Evolutionary conservation across 768 basidiomycete species (phyloP).

Genomic region (Amanita molliuscula): DNA sequence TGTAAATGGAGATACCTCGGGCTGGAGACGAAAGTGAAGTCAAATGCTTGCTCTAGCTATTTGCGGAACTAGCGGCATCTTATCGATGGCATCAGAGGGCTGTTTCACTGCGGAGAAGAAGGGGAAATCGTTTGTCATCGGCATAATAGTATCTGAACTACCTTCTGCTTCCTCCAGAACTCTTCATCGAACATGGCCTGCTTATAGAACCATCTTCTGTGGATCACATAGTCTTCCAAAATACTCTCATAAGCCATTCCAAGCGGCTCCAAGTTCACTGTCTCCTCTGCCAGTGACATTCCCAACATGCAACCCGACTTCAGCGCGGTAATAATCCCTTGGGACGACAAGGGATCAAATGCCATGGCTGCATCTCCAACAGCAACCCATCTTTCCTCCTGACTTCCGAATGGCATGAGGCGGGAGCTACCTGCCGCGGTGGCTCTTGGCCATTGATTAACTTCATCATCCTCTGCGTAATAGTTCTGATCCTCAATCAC

Average conservation of each 20-base stretch:
- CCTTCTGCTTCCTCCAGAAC: constrained; percentile 6
- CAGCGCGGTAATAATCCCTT: constrained; percentile 27
- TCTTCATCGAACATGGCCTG: not conserved
- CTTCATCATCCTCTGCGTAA: too few relatives aligned
- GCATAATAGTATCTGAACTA: too few relatives aligned
- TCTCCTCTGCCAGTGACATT: constrained; percentile 8
- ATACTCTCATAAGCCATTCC: constrained; percentile 8
- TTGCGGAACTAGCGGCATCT: too few relatives aligned
- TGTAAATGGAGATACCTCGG: too few relatives aligned
- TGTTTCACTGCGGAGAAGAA: too few relatives aligned
- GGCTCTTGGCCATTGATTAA: too few relatives aligned
- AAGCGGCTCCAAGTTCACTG: constrained; percentile 5
- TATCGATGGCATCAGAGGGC: too few relatives aligned
- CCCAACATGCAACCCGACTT: constrained; percentile 19
- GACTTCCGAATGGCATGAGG: constrained; percentile 14
- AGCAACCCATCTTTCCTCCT: constrained; percentile 17
- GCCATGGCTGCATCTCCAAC: constrained; percentile 29
- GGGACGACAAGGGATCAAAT: constrained; percentile 29
- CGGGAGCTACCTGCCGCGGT: constrained; percentile 20
- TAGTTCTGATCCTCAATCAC: too few relatives aligned
- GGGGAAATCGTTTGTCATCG: too few relatives aligned
- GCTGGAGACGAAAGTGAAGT: too few relatives aligned
- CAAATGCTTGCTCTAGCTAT: too few relatives aligned
- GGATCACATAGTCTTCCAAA: constrained; percentile 10
- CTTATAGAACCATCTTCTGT: constrained; percentile 11